phyloP scores from a whole-genome alignment of 2,329 filamentous ascomycete genomes.

The Onygenales sp. region DNA sequence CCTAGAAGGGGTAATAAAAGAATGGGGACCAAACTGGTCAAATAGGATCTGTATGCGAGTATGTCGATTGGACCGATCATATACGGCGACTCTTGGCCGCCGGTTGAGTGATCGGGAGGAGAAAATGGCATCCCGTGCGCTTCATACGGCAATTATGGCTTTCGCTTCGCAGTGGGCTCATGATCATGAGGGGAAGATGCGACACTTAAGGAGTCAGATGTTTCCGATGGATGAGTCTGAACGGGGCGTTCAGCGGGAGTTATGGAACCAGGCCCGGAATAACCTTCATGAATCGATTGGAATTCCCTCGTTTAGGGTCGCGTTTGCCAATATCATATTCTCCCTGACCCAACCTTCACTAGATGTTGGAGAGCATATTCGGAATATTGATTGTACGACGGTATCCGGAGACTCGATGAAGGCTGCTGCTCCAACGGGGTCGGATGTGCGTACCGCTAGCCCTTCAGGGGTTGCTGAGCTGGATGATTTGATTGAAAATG shows the following conservation, averaged over 20 bases:
- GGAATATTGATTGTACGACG: not conserved
- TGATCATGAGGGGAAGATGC: not conserved
- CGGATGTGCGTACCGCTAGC: not conserved
- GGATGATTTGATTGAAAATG: constrained; percentile 15
- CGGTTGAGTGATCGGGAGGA: constrained; percentile 29
- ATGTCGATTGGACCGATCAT: constrained; percentile 31
- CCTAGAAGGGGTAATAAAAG: constrained; percentile 14
- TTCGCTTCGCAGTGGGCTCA: constrained; percentile 35
- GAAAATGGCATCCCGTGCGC: constrained; percentile 27
- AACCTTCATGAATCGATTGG: constrained; percentile 28
- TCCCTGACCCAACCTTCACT: constrained; percentile 35
- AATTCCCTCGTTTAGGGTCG: constrained; percentile 37
- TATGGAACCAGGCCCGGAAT: constrained; percentile 35
- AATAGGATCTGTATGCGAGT: constrained; percentile 37
- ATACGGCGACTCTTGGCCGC: constrained; percentile 27
- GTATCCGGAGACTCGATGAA: not conserved
- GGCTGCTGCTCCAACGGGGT: not conserved
- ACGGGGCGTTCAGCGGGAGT: constrained; percentile 26
- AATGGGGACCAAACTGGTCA: constrained; percentile 30
- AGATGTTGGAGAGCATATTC: constrained; percentile 13
- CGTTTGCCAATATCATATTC: constrained; percentile 38
- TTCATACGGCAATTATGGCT: constrained; percentile 35
- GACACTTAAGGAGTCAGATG: constrained; percentile 9
- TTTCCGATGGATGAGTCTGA: constrained; percentile 21
- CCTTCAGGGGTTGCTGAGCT: constrained; percentile 5